A percentile compares a stretch with the other conserved stretches of the same genome.
Conservation (phyloP, 306 rosid genomes). For the Crataegus laevigata region DNA sequence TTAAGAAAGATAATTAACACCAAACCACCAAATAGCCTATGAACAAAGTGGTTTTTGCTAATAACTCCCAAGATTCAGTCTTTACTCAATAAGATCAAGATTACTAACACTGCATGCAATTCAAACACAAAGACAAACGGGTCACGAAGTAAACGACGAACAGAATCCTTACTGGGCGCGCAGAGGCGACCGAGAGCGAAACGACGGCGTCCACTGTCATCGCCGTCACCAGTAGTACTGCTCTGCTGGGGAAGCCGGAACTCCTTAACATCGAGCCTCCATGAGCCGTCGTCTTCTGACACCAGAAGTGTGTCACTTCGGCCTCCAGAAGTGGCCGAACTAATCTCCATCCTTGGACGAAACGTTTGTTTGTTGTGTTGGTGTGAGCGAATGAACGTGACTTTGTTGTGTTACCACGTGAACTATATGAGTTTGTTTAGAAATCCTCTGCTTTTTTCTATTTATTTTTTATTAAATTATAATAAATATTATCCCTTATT, state of each 20-base stretch:
- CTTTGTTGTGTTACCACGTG: not conserved
- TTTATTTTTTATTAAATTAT: no score
- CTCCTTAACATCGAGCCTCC: slow-evolving; percentile 30
- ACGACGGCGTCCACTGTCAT: slow-evolving; percentile 1
- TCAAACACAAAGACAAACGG: not conserved
- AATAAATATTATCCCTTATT: no score
- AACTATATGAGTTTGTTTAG: not conserved
- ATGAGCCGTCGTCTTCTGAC: slow-evolving; percentile 13
- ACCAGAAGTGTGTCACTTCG: slow-evolving; percentile 12
- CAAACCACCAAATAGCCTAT: not conserved
- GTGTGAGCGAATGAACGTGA: not conserved
- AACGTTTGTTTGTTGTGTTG: not conserved
- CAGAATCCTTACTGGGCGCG: slow-evolving; percentile 7
- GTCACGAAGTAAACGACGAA: not conserved
- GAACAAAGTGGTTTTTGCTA: not conserved
- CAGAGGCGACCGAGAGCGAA: slow-evolving; percentile 11
- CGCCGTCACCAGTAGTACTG: not conserved
- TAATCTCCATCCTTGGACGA: not conserved
- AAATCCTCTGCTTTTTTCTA: not conserved
- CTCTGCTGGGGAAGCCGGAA: slow-evolving; percentile 12
- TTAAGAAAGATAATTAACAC: not conserved
- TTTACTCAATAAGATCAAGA: not conserved
- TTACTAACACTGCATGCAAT: not conserved
- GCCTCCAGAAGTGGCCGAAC: not conserved
- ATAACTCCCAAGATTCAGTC: not conserved